These are phyloP conservation scores for Priceomyces fermenticarens DNA, from an alignment of 805 yeast genomes.

Conservation along the genomic window DNA sequence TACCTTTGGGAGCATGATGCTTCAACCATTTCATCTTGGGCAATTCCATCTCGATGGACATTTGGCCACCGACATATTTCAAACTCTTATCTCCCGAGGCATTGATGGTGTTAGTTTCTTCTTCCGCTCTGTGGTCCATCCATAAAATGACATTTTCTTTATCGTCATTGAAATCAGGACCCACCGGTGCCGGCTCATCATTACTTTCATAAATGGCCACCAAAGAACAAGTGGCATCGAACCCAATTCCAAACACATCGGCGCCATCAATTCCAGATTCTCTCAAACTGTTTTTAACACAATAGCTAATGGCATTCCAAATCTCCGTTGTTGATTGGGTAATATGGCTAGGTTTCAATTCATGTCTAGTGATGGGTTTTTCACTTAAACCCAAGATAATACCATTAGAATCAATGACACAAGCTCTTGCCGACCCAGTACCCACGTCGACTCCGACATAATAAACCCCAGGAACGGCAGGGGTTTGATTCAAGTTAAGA, in stretches of 20 bases:
- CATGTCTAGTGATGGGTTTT: constrained; percentile 73
- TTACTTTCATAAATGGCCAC: constrained; percentile 69
- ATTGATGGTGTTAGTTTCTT: constrained; percentile 78
- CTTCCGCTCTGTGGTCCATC: constrained; percentile 97
- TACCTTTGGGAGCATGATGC: constrained; percentile 65
- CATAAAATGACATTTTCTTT: constrained; percentile 86
- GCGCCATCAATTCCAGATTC: constrained; percentile 72
- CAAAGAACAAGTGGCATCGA: constrained; percentile 95
- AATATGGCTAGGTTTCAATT: constrained; percentile 67
- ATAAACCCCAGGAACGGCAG: constrained; percentile 45
- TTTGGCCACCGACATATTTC: constrained; percentile 92
- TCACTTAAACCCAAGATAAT: constrained; percentile 77
- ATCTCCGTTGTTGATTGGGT: constrained; percentile 90
- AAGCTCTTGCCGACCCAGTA: constrained; percentile 97
- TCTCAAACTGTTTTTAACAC: constrained; percentile 70
- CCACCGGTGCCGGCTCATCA: constrained; percentile 79
- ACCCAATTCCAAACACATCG: constrained; percentile 82
- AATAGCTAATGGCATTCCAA: constrained; percentile 83
- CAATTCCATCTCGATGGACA: constrained; percentile 98
- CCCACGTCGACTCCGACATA: constrained; percentile 92
- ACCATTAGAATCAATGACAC: constrained; percentile 80
- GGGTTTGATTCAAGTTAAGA: constrained; percentile 35
- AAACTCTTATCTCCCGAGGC: constrained; percentile 74
- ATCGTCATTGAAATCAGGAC: constrained; percentile 76
- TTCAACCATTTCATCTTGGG: constrained; percentile 98